These are phyloP conservation scores for Starmerella etchellsii DNA, from an alignment of 805 yeast genomes.

Conservation along the genomic window DNA sequence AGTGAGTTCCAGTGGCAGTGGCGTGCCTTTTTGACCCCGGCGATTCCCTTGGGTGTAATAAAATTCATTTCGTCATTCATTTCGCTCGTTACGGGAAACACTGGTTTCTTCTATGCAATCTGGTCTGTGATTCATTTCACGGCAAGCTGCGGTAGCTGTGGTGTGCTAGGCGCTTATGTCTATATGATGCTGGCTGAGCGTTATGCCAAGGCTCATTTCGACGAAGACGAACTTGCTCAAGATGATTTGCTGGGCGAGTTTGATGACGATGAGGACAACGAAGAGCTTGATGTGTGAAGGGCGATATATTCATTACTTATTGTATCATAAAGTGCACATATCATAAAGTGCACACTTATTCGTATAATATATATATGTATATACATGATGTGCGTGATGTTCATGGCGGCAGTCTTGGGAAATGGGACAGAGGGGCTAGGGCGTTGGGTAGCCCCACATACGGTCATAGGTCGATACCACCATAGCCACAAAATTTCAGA, in stretches of 20 bases:
- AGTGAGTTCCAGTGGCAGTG: conserved; percentile 26
- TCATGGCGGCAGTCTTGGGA: no score
- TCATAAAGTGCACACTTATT: no score
- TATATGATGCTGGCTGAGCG: conserved; percentile 21
- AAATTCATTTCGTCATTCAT: conserved; percentile 6
- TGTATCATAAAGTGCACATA: no score
- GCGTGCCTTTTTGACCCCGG: conserved; percentile 24
- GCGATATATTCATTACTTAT: no score
- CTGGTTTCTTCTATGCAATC: conserved; percentile 6
- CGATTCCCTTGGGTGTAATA: conserved; percentile 18
- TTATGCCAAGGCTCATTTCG: conserved; percentile 20
- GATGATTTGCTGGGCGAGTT: conserved; percentile 20
- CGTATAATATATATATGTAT: no score
- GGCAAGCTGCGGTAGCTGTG: conserved; percentile 20
- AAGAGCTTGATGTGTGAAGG: conserved; percentile 15
- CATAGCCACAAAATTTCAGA: no score
- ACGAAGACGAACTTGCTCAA: conserved; percentile 19
- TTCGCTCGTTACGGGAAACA: conserved; percentile 2
- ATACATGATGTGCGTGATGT: no score
- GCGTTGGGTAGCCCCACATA: no score
- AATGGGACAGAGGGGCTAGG: no score
- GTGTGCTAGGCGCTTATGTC: conserved; percentile 21
- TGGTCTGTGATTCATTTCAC: conserved; percentile 14
- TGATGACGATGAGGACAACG: conserved; percentile 23
- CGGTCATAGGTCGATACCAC: no score